A percentile compares a stretch with the other conserved stretches of the same genome.
Evolutionary conservation across 2,329 filamentous ascomycete species (phyloP).

Genomic region (Phialophora expanda): DNA sequence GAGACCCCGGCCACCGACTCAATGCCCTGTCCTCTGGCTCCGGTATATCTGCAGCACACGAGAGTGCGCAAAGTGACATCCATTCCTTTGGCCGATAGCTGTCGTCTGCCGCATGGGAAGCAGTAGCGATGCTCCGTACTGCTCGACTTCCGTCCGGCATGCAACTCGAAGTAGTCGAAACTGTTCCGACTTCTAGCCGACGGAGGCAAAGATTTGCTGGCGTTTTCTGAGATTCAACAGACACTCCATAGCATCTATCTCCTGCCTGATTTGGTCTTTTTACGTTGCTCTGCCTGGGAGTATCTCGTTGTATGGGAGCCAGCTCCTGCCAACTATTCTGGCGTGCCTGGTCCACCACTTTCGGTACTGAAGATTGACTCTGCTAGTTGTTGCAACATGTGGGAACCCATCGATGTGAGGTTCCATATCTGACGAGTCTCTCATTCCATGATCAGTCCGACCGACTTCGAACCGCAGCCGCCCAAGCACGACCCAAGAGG

Average conservation of each 20-base stretch:
- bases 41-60: background rate
- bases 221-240: constrained; percentile 36
- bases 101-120: constrained; percentile 4
- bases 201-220: constrained; percentile 29
- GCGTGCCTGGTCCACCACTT: constrained; percentile 25
- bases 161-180: constrained; percentile 19
- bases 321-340: constrained; percentile 45
- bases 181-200: constrained; percentile 2
- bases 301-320: constrained; percentile 69
- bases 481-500: constrained; percentile 5
- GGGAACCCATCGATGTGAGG: constrained; percentile 21
- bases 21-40: background rate
- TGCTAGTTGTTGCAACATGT: constrained; percentile 30
- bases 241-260: constrained; percentile 40
- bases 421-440: constrained; percentile 15
- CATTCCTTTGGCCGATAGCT: background rate
- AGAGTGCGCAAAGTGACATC: background rate
- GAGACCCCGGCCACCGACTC: background rate
- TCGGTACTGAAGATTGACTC: constrained; percentile 25
- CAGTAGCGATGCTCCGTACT: background rate
- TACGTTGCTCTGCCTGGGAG: constrained; percentile 61
- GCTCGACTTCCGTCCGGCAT: constrained; percentile 1
- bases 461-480: constrained; percentile 8
- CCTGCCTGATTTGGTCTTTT: constrained; percentile 36
- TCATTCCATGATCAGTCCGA: constrained; percentile 22